These are phyloP conservation scores for Quercus suber DNA, from an alignment of 306 rosid genomes.

Conservation along the genomic window DNA sequence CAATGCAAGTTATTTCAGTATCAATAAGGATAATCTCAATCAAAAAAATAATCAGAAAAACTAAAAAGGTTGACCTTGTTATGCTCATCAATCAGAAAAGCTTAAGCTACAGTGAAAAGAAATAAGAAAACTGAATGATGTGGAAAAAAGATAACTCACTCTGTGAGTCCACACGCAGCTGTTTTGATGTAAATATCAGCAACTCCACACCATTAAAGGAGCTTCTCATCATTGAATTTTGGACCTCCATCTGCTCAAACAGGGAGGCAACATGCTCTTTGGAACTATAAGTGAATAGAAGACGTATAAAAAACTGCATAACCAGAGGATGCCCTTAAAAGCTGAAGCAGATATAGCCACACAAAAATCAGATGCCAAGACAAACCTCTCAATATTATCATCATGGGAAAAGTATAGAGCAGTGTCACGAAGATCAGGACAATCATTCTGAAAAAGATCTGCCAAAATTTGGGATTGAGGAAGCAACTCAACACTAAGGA, in stretches of 20 bases:
- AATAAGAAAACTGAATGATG: constrained; percentile 1
- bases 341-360: neutral
- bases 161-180: constrained; percentile 39
- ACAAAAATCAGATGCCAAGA: constrained; percentile 21
- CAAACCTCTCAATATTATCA: constrained; percentile 43
- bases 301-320: constrained; percentile 10
- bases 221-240: constrained; percentile 50
- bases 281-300: constrained; percentile 37
- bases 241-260: constrained; percentile 44
- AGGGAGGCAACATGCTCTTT: constrained; percentile 24
- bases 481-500: constrained; percentile 42
- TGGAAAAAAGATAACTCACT: constrained; percentile 36
- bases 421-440: constrained; percentile 55
- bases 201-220: constrained; percentile 46
- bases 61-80: neutral
- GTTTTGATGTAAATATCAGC: constrained; percentile 55
- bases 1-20: neutral
- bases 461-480: constrained; percentile 36
- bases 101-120: neutral
- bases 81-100: neutral
- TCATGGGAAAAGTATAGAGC: constrained; percentile 68
- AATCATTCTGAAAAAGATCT: constrained; percentile 38
- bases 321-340: neutral
- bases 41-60: too few species aligned
- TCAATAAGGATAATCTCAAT: neutral